Evolutionary conservation across 148 eudicot species (phyloP), one percentile per base, ranked within the genome.

Genomic region (Hydrangea macrophylla): DNA sequence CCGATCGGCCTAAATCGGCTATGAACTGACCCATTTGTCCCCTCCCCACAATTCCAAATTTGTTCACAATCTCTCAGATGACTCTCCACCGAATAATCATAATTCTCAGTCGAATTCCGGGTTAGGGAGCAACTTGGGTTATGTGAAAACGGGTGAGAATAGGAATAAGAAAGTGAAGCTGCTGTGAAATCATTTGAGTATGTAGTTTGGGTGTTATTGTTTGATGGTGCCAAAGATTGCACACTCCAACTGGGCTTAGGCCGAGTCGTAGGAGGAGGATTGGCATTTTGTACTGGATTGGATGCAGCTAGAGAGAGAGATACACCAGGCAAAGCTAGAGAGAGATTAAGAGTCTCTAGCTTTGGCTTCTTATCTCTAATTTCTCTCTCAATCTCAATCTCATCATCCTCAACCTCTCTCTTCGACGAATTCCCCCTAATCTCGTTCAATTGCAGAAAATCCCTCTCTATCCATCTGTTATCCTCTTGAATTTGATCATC

Each of bases 1-100:
- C 88, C 97, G 71, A 82, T 70, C 0, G 94, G 94, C 81, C 88
- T 84, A 79, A 91, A 91, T 18, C 94, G 86, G 70, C 97, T 91
- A 64, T 88, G 97, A 68, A 91, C 97, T 2, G 97, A 91, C 11
- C 97, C 94, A 80, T 88, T 91, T 57, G 97, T 91, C 50, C 97
- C 97, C 74, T 88, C 92, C 58, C 97, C 97, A 75, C 83, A 73
- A 55, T 91, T 81, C 97, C 96, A 90, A 51, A 88, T 88, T 58
- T 85, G 86, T 59, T 89, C 89, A 69, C 75, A 75, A 22, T 81
- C 89, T 63, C 85, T 83, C 73, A 84, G 71, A 48, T 80, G 83
- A 67, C 89, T 86, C 33, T 91, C 89, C 54, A 73, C 67, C 0
- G 96, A 89, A 54, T 85, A 76, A 36, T 90, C 96, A 74, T 73